Evolutionary conservation across 371 early-diverging fungal genomes (phyloP).

Genomic region (Encephalitozoon cuniculi): DNA sequence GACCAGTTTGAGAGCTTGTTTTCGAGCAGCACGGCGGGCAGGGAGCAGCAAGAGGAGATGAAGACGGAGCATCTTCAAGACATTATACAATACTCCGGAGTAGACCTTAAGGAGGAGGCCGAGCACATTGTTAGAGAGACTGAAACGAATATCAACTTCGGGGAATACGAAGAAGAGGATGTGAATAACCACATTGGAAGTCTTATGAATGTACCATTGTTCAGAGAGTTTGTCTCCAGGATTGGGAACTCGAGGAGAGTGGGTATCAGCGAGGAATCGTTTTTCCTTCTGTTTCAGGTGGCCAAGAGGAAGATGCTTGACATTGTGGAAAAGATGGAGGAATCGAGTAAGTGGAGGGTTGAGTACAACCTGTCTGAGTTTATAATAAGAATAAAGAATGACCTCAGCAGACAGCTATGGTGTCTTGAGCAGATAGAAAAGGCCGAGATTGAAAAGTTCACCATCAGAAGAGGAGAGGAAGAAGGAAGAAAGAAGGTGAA

Average conservation of each 20-base stretch:
- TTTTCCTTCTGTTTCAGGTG: constrained; percentile 53
- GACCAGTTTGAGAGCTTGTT: constrained; percentile 41
- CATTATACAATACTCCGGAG: constrained; percentile 61
- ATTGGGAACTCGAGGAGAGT: constrained; percentile 45
- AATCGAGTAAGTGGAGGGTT: constrained; percentile 54
- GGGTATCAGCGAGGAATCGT: constrained; percentile 47
- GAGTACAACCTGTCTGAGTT: constrained; percentile 43
- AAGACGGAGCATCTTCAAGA: constrained; percentile 61
- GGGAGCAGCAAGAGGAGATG: constrained; percentile 48
- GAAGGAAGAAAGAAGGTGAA: constrained; percentile 56
- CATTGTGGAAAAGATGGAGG: constrained; percentile 57
- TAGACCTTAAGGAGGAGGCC: constrained; percentile 61
- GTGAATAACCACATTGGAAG: constrained; percentile 30
- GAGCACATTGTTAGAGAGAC: constrained; percentile 51
- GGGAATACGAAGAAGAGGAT: constrained; percentile 43
- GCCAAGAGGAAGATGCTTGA: constrained; percentile 57
- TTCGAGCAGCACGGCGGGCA: constrained; percentile 3
- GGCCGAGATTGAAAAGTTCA: constrained; percentile 55
- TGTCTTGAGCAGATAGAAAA: constrained; percentile 61
- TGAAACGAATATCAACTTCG: constrained; percentile 43
- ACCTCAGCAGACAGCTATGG: constrained; percentile 61
- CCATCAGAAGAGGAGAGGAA: constrained; percentile 53
- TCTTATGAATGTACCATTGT: constrained; percentile 55
- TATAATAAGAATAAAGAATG: constrained; percentile 58
- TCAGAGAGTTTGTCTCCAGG: constrained; percentile 53